Percentiles rank a stretch among this genome's conserved stretches.
These are phyloP conservation scores for Wickerhamiella australiensis DNA, from an alignment of 805 yeast species.

Conservation along the genomic window DNA sequence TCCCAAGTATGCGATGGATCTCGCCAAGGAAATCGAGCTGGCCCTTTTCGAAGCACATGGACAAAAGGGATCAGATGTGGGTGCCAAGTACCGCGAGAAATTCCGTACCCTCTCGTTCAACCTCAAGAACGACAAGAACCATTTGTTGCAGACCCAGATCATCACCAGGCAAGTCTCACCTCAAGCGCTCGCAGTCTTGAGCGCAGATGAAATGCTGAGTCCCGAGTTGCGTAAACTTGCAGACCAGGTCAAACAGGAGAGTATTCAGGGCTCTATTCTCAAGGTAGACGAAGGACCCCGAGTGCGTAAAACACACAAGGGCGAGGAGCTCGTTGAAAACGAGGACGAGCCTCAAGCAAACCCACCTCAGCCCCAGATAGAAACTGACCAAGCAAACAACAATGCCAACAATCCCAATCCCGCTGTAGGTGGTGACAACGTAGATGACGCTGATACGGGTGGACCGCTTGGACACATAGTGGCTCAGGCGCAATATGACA, in stretches of 20 bases:
- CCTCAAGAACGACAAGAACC: conserved; percentile 45
- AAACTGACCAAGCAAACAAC: too few species aligned
- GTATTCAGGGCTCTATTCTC: conserved; percentile 55
- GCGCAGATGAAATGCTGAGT: conserved; percentile 65
- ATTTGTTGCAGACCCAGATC: conserved; percentile 44
- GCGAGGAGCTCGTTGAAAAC: conserved; percentile 62
- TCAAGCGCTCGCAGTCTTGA: conserved; percentile 46
- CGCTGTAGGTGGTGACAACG: not conserved
- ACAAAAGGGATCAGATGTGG: conserved; percentile 26
- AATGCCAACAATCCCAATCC: conserved; percentile 10
- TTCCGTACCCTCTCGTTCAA: conserved; percentile 55
- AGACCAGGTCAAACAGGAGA: conserved; percentile 55
- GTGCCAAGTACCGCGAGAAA: conserved; percentile 48
- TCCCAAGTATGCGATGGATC: conserved; percentile 27
- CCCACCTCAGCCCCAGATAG: not conserved
- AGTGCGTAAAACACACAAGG: conserved; percentile 72
- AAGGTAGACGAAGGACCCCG: conserved; percentile 49
- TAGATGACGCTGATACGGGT: not conserved
- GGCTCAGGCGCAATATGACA: conserved; percentile 7
- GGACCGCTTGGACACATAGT: not conserved
- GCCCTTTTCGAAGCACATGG: conserved; percentile 36
- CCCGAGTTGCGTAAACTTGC: conserved; percentile 63
- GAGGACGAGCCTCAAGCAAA: conserved; percentile 9
- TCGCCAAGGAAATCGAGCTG: conserved; percentile 42
- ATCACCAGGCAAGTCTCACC: conserved; percentile 43